Evolutionary conservation across 2,329 filamentous ascomycete genomes (phyloP).

Genomic region (Penicillium nordicum): DNA sequence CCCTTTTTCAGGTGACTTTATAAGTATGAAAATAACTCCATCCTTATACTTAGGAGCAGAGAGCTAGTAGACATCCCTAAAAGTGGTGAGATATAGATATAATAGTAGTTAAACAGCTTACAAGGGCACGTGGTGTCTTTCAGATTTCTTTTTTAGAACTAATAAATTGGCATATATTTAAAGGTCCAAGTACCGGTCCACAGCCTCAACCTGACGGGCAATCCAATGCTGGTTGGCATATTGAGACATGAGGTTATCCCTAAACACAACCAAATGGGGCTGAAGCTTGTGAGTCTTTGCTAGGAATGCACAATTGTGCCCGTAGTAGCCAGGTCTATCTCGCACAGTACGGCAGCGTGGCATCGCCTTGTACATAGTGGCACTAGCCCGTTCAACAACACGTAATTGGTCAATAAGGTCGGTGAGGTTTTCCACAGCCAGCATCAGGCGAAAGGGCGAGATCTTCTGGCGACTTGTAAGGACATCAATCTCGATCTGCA

Average conservation of each 20-base stretch:
- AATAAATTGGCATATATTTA: not conserved
- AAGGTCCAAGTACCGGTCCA: not conserved
- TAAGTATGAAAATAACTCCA: no score
- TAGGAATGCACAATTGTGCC: not conserved
- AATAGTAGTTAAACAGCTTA: no score
- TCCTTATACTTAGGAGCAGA: no score
- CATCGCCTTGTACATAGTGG: not conserved
- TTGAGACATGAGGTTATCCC: not conserved
- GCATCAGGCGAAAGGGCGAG: not conserved
- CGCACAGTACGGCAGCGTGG: not conserved
- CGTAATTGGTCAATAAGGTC: not conserved
- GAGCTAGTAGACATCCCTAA: no score
- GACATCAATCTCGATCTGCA: not conserved
- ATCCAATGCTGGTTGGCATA: not conserved
- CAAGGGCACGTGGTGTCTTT: no score
- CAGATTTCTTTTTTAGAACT: not conserved
- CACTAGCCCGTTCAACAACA: not conserved
- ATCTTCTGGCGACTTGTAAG: not conserved
- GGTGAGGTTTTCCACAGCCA: not conserved
- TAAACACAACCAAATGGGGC: not conserved
- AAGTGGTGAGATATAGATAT: no score
- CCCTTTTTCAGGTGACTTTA: no score
- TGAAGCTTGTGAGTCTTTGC: not conserved
- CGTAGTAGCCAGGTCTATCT: not conserved
- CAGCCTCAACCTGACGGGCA: not conserved